phyloP scores from a whole-genome alignment of 176 grass and related monocot species.

The Zea mays region DNA sequence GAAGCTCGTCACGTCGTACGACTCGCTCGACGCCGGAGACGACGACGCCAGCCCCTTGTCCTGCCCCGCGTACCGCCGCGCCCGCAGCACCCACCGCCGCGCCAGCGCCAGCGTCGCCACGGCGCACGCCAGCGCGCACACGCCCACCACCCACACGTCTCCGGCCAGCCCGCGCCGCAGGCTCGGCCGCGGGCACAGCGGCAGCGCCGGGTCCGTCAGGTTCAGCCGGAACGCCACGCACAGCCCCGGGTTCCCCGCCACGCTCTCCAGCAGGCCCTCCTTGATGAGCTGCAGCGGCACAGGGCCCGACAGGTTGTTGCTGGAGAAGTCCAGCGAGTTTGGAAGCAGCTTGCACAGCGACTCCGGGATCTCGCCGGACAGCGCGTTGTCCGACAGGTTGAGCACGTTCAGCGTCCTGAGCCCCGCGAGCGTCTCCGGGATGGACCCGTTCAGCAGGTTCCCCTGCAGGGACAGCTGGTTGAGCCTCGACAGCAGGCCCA shows the following conservation, averaged over 20 bases:
- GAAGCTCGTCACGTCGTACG: slow-evolving; percentile 90
- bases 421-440: slow-evolving; percentile 62
- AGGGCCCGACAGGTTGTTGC: slow-evolving; percentile 75
- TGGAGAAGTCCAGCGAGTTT: slow-evolving; percentile 85
- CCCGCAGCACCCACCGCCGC: slow-evolving; percentile 49
- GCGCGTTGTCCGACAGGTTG: slow-evolving; percentile 77
- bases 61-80: not conserved
- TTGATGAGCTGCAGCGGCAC: slow-evolving; percentile 76
- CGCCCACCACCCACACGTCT: slow-evolving; percentile 55
- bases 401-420: slow-evolving; percentile 76
- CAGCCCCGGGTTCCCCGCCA: slow-evolving; percentile 72
- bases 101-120: slow-evolving; percentile 41
- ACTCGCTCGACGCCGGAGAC: slow-evolving; percentile 52
- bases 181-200: slow-evolving; percentile 56
- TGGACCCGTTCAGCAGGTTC: slow-evolving; percentile 61
- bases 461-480: slow-evolving; percentile 91
- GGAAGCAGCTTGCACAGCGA: slow-evolving; percentile 76
- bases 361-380: slow-evolving; percentile 73
- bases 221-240: slow-evolving; percentile 78
- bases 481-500: slow-evolving; percentile 47
- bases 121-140: slow-evolving; percentile 48
- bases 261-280: slow-evolving; percentile 76
- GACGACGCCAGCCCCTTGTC: no score
- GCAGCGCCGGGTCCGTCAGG: slow-evolving; percentile 50
- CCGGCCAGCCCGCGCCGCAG: slow-evolving; percentile 50